Base-by-base conservation (phyloP, 495 filamentous ascomycete species). In the Annulohypoxylon bovei region DNA sequence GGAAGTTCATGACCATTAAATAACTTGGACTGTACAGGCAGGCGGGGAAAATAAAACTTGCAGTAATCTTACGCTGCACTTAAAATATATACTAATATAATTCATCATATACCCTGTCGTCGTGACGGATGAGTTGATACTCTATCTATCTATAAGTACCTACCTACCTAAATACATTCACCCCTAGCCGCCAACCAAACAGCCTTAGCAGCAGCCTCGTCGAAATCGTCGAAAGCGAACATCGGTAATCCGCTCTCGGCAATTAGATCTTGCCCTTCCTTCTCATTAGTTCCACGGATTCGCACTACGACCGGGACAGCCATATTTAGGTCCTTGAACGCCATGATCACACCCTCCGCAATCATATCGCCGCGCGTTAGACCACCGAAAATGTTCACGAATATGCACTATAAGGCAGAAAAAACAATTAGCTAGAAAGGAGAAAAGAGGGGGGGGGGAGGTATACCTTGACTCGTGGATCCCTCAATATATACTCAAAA, bases 361-460 rank as follows among this genome's bases (percentile, higher is more conserved):
- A 97, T 97, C 92, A 97, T 95, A 70, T 94, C 93, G 23, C 85
- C 93, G 86, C 79, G 88, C 6, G 92, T 96, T 80, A 97, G 73
- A 0, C 93, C 94, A 3, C 93, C 94, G 75, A 97, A 97, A 67
- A 97, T 95, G 72, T 97, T 97, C 33, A 97, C 92, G 78, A 97
- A 92, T 50, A 97, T 85, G 18, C 75, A 77, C 75, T 77, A 30
- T 35, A 12, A 18, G 1, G 6, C 12, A 5, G 16, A 25, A 47
- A 12, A 46, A 23, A 30, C 4, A 6, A 52, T 16, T 18, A 52
- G 33, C 3, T 1, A 84, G 83, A 52, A 62, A 58, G 7, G 33
- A 22, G 32, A 14, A n/a, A n/a, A 42, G 28, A 0, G 35, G n/a
- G 11, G 33, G 18, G 33, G 5, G 16, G 9, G 6, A 20, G 23